Conservation (phyloP, 2,329 filamentous ascomycete genomes). For the Talaromyces marneffei region DNA sequence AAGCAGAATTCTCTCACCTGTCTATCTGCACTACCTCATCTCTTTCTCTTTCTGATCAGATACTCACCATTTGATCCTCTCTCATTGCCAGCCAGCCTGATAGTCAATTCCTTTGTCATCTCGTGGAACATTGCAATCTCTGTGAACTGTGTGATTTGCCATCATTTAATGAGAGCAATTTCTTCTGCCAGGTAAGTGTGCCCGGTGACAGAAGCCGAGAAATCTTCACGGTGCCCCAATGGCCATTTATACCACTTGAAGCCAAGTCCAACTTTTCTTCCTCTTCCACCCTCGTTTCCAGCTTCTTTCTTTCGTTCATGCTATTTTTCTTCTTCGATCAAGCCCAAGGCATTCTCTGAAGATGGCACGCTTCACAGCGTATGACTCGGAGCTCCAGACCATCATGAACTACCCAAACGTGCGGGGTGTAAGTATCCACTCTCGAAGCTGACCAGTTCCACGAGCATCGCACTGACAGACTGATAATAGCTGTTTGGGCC, state of each 20-base stretch:
- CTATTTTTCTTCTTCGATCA: background rate
- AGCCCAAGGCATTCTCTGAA: background rate
- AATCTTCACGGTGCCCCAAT: background rate
- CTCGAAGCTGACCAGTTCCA: background rate
- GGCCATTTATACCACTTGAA: background rate
- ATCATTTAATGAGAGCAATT: background rate
- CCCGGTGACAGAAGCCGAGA: background rate
- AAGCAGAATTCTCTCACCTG: background rate
- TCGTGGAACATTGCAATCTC: background rate
- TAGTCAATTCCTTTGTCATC: background rate
- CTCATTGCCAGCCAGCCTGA: background rate
- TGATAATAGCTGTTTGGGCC: background rate
- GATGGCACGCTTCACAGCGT: background rate
- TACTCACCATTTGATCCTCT: background rate
- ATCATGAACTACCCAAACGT: background rate
- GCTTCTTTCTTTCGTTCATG: background rate
- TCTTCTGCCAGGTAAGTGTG: background rate
- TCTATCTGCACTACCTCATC: background rate
- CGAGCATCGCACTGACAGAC: background rate
- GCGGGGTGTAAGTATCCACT: background rate
- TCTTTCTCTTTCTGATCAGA: background rate
- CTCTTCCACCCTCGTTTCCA: background rate
- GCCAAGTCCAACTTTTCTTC: background rate
- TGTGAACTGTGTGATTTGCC: background rate
- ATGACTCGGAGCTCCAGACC: background rate